Evolutionary conservation across 2,329 filamentous ascomycete species (phyloP).

Genomic region (Diplocarpon rosae): DNA sequence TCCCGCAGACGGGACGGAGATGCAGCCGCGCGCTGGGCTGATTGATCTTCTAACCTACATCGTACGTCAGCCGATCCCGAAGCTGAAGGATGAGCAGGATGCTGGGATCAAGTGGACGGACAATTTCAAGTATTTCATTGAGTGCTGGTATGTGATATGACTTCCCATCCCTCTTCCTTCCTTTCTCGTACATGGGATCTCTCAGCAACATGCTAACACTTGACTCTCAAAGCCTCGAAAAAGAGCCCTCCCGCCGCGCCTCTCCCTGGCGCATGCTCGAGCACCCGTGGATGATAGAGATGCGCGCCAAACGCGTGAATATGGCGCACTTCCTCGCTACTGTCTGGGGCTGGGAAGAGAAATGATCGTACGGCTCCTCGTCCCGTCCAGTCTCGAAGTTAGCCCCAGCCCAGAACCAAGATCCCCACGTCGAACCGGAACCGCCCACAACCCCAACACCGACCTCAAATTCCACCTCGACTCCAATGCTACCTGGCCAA

Average conservation of each 20-base stretch:
- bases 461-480: no score
- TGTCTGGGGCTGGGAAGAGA: slow-evolving; percentile 84
- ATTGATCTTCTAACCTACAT: slow-evolving; percentile 97
- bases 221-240: slow-evolving; percentile 61
- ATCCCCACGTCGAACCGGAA: no score
- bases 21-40: slow-evolving; percentile 82
- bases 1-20: slow-evolving; percentile 89
- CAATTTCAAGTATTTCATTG: slow-evolving; percentile 98
- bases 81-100: slow-evolving; percentile 87
- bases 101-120: slow-evolving; percentile 89
- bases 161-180: slow-evolving; percentile 8
- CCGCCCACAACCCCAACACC: no score
- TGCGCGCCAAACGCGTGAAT: slow-evolving; percentile 92
- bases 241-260: slow-evolving; percentile 75
- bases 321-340: slow-evolving; percentile 90
- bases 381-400: neutral
- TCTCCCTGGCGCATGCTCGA: slow-evolving; percentile 98
- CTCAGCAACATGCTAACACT: slow-evolving; percentile 1
- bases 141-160: slow-evolving; percentile 75
- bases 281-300: slow-evolving; percentile 97
- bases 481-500: no score
- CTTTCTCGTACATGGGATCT: neutral
- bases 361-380: slow-evolving; percentile 2
- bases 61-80: slow-evolving; percentile 87
- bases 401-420: no score